phyloP scores from a whole-genome alignment of 176 grass and related monocot species.

The Ampelocalamus luodianensis region DNA sequence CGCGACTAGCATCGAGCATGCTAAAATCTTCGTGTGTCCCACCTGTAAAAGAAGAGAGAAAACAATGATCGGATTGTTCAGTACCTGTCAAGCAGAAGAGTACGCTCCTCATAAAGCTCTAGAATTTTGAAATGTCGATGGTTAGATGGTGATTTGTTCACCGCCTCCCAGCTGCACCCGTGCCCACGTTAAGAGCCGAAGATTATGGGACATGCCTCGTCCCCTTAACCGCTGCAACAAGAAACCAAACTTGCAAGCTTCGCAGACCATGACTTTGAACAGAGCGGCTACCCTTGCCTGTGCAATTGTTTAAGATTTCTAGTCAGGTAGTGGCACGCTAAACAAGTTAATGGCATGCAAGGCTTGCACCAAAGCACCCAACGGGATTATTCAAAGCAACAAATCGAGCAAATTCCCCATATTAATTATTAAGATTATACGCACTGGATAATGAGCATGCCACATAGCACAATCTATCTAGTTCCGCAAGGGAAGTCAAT shows the following conservation, averaged over 20 bases:
- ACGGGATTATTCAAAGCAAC: background rate
- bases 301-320: background rate
- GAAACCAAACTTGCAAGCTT: conserved; percentile 26
- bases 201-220: background rate
- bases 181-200: background rate
- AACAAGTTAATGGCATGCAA: background rate
- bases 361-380: conserved; percentile 17
- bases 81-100: background rate
- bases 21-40: background rate
- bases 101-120: background rate
- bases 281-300: background rate
- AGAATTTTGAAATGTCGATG: background rate
- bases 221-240: background rate
- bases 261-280: background rate
- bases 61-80: background rate
- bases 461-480: background rate
- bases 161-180: conserved; percentile 1
- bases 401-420: background rate
- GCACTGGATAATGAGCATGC: background rate
- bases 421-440: background rate
- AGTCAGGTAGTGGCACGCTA: background rate
- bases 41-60: background rate
- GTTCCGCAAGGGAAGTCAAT: background rate
- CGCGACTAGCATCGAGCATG: background rate
- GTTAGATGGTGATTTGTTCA: conserved; percentile 39